Base-by-base conservation (phyloP, 164 flowering plant species). In the Platanus orientalis region DNA sequence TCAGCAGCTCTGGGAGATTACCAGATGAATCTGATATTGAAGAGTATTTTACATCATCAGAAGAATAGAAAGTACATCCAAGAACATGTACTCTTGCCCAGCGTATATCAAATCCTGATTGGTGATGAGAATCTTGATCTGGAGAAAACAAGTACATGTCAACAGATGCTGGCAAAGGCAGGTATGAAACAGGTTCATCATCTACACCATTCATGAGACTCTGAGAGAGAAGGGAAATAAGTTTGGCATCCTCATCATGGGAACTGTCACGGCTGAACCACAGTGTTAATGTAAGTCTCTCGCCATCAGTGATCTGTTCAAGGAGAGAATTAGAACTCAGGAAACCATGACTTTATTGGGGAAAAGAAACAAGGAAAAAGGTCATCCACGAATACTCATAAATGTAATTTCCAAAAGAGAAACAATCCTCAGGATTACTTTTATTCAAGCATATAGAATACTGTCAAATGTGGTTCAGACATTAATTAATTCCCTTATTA, bases 91-190 rank as follows among this genome's bases (percentile, higher is more conserved):
- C 64, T 74, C 99, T 86, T 60, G 88, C 99, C 74, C 71, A 86
- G 71, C 95, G 73, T 65, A 91, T 80, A 66, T 91, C 83, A 71
- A 84, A 84, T 34, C 95, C 96, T 9, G 57, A 54, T 54, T 75
- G 70, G 30, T 64, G 42, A 52, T 65, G 25, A 54, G 79, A 69
- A 64, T 68, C 68, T 55, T 79, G 79, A 14, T 80, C 76, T 6
- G 83, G 77, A 60, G 90, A 78, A 83, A 82, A 89, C 97, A 96
- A 90, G 75, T 90, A 94, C 98, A 94, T 94, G 66, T 77, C 81
- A 70, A 67, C 76, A 21, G 98, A 77, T 65, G 93, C 95, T 1
- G 89, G 87, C 26, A 73, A 57, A 59, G 97, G 97, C 20, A 87
- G 61, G 64, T 47, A 71, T 17, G 75, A 71, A 58, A 48, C 63